Base-by-base conservation (phyloP, 2,329 filamentous ascomycete species). In the Cytospora piceae region DNA sequence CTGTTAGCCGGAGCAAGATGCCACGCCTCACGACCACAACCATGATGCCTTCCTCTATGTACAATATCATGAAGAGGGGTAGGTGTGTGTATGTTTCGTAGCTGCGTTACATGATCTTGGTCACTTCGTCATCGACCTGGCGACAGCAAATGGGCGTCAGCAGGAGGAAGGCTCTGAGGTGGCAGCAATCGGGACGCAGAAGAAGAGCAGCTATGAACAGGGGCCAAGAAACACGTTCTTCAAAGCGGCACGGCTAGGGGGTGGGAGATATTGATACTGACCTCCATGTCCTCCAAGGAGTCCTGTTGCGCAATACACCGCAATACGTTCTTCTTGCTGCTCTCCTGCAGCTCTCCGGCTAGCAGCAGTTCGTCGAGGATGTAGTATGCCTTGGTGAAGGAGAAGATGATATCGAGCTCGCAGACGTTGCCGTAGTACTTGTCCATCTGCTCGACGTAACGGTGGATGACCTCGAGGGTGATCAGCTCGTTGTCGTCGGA, bases 361-460 rank as follows among this genome's bases (percentile, higher is more conserved):
- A 99, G 84, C 70, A 99, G 84, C 68, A 99, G 86, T 81, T 99
- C 95, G 77, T 99, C 95, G 56, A 99, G 87, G 72, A 99, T 99
- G 80, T 98, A 99, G 80, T 99, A 99, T 67, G 95, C 95, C 80
- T 99, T 99, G 73, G 97, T 96, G 79, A 99, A 99, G 77, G 97
- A 98, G 87, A 99, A 99, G 78, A 99, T 99, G 80, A 98, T 97
- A 78, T 98, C 94, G 70, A 99, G 87, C 82, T 99, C 95, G 88
- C 95, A 99, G 67, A 99, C 95, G 78, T 99, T 99, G 79, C 95
- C 95, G 79, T 98, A 99, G 83, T 99, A 99, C 79, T 99, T 99
- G 85, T 99, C 95, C 95, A 99, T 99, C 81, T 99, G 95, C 80
- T 99, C 95, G 76, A 99, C 95, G 78, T 99, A 99, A 80, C 95